Evolutionary conservation across 2,329 filamentous ascomycete genomes (phyloP), one percentile per base, ranked within the genome.

Genomic region (Lecanoromycetidae sp.): DNA sequence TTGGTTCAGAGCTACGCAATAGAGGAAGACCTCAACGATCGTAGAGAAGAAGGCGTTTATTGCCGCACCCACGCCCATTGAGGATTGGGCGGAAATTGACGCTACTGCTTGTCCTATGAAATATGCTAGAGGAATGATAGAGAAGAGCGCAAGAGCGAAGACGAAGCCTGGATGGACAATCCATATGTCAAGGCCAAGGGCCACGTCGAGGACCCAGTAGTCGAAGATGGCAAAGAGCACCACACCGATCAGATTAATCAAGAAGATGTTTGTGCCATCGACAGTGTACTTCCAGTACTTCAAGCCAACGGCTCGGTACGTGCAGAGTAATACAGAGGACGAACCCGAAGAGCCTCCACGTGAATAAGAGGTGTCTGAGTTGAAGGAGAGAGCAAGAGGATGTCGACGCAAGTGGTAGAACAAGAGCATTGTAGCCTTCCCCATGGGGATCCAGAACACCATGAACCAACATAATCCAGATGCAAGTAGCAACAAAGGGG

Each of bases 241-340:
- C 15, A 98, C 77, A 10, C 79, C 83, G 68, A 96, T 86, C 48
- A 98, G 76, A 63, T 98, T 98, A 71, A 98, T 95, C 55, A 98
- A 78, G 68, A 98, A 96, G 61, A 98, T 94, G 66, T 98, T 98
- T 52, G 91, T 98, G 46, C 91, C 93, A 61, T 98, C 91, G 49
- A 98, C 74, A 3, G 91, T 98, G 67, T 98, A 98, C 67, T 98
- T 98, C 90, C 93, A 98, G 70, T 98, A 98, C 64, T 90, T 90
- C 56, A 80, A 73, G 10, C 91, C 91, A 10, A 93, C 90, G 35
- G 91, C 91, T 49, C 93, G 84, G 67, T 98, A 98, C 5, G 91
- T 98, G 73, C 91, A 98, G 27, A 98, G 74, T 15, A 98, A 71
- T 52, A 98, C 90, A 9, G 88, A 90, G 13, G 84, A 83, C 37